These are phyloP conservation scores for Ulmus americana DNA, from an alignment of 331 rosid genomes.

Conservation along the genomic window DNA sequence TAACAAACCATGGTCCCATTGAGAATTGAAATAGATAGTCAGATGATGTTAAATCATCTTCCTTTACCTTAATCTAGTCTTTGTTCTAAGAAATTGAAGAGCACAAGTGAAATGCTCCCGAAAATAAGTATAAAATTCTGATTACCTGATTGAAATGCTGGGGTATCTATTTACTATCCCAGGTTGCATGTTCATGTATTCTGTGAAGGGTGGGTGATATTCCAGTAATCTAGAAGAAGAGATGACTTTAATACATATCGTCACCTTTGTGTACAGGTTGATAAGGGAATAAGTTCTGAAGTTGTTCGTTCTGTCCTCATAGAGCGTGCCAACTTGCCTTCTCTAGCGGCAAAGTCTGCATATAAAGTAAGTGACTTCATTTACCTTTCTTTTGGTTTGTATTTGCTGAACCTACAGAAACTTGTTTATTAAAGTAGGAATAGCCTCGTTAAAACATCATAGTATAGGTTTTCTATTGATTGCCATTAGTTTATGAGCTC, in stretches of 20 bases:
- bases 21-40: background rate
- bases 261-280: constrained; percentile 51
- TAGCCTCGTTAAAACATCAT: background rate
- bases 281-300: constrained; percentile 69
- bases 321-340: constrained; percentile 71
- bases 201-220: background rate
- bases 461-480: background rate
- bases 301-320: constrained; percentile 70
- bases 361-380: constrained; percentile 43
- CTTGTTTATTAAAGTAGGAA: background rate
- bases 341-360: constrained; percentile 78
- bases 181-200: background rate
- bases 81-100: background rate
- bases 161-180: background rate
- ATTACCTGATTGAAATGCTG: background rate
- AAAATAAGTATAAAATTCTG: background rate
- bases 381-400: background rate
- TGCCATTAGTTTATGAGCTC: background rate
- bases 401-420: background rate
- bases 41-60: background rate
- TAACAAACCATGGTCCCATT: background rate
- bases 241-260: constrained; percentile 7
- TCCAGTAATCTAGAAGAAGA: constrained; percentile 4
- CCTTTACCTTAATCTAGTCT: background rate
- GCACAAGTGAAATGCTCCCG: background rate